A percentile compares a stretch with the other conserved stretches of the same genome.
Evolutionary conservation across 202 grass and related monocot species (phyloP).

Genomic region (Thinopyrum obtusiflorum): DNA sequence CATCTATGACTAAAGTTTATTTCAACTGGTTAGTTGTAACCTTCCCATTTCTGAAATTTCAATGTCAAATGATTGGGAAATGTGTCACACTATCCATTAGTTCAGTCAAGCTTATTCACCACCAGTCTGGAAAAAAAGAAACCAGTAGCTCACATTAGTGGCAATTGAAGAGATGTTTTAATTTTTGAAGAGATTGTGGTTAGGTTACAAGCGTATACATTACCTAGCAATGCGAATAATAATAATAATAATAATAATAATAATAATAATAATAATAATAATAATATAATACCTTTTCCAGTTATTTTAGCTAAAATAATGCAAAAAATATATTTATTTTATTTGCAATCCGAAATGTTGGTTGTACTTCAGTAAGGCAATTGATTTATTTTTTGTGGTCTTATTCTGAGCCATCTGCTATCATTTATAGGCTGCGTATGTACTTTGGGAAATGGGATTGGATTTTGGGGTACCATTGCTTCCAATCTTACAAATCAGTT

Average conservation of each 20-base stretch:
- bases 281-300: neutral
- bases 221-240: neutral
- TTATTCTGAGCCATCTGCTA: no score
- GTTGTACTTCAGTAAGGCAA: no score
- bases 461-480: no score
- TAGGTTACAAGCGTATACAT: neutral
- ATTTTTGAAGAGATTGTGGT: neutral
- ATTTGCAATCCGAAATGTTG: no score
- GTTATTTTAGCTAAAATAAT: neutral
- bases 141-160: neutral
- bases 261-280: no score
- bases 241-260: no score
- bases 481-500: no score
- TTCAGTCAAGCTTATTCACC: neutral
- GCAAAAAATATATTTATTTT: neutral
- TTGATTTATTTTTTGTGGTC: no score
- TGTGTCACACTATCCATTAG: neutral
- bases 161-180: neutral
- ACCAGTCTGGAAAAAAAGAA: neutral
- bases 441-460: no score
- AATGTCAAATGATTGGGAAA: neutral
- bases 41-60: neutral
- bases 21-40: constrained; percentile 76
- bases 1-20: constrained; percentile 83
- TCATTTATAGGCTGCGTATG: no score